These are phyloP conservation scores for Coniferiporia weirii DNA, from an alignment of 1,284 basidiomycete genomes.

Conservation along the genomic window DNA sequence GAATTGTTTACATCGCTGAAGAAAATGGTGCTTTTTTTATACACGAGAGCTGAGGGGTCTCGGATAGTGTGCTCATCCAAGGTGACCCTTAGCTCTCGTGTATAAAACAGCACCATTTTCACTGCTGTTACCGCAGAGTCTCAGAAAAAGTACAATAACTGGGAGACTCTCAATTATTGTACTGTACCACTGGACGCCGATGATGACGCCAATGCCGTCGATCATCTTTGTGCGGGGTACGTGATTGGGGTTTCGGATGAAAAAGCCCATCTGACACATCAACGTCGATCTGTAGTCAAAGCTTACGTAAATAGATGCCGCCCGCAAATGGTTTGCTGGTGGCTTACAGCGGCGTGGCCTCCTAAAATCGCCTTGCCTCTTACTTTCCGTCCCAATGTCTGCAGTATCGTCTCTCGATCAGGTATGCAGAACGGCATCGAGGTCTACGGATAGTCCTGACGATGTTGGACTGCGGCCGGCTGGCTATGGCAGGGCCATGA, in stretches of 20 bases:
- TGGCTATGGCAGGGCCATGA: slow-evolving; percentile 58
- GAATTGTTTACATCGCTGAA: not conserved
- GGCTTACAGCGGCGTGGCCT: not conserved
- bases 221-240: too few relatives aligned
- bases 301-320: not conserved
- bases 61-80: not conserved
- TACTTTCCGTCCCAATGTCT: slow-evolving; percentile 8
- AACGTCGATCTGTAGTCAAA: not conserved
- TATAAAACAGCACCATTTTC: too few relatives aligned
- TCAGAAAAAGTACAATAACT: too few relatives aligned
- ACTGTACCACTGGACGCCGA: not conserved
- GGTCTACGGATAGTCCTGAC: not conserved
- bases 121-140: too few relatives aligned
- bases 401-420: slow-evolving; percentile 11
- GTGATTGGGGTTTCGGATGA: not conserved
- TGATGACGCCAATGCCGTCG: too few relatives aligned
- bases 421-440: slow-evolving; percentile 6
- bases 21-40: not conserved
- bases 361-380: not conserved
- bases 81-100: too few relatives aligned
- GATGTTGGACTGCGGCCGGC: not conserved
- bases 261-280: not conserved
- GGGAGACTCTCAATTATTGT: too few relatives aligned
- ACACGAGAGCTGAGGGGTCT: too few relatives aligned
- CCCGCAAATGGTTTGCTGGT: not conserved